These are phyloP conservation scores for Manihot esculenta DNA, from an alignment of 441 rosid genomes.

Conservation along the genomic window DNA sequence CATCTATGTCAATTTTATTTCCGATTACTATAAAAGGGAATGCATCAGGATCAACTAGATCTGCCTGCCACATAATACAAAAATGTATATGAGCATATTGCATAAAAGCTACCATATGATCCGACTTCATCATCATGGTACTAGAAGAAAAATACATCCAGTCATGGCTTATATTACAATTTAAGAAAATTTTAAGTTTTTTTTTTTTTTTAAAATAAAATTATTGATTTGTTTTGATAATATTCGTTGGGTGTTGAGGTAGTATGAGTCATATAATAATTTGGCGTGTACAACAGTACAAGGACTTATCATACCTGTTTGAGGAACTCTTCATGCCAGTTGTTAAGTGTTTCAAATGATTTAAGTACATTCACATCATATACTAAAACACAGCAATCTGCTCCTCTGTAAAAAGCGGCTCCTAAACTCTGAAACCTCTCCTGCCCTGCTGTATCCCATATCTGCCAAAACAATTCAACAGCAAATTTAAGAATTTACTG, in stretches of 20 bases:
- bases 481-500: background rate
- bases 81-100: background rate
- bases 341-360: slow-evolving; percentile 75
- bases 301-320: slow-evolving; percentile 48
- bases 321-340: slow-evolving; percentile 84
- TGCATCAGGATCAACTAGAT: slow-evolving; percentile 54
- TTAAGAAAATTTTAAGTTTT: no score
- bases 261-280: no score
- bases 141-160: no score
- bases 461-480: slow-evolving; percentile 30
- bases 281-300: no score
- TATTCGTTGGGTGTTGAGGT: no score
- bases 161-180: no score
- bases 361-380: slow-evolving; percentile 75
- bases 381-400: slow-evolving; percentile 90
- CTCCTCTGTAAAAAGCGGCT: slow-evolving; percentile 86
- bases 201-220: no score
- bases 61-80: slow-evolving; percentile 45
- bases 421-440: slow-evolving; percentile 92
- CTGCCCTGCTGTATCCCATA: slow-evolving; percentile 97
- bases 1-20: slow-evolving; percentile 89
- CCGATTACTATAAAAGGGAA: slow-evolving; percentile 82
- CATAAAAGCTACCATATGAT: background rate
- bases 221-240: no score
- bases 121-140: no score